Conservation (phyloP, 1,284 basidiomycete species). For the Xerocomus amazonicus region DNA sequence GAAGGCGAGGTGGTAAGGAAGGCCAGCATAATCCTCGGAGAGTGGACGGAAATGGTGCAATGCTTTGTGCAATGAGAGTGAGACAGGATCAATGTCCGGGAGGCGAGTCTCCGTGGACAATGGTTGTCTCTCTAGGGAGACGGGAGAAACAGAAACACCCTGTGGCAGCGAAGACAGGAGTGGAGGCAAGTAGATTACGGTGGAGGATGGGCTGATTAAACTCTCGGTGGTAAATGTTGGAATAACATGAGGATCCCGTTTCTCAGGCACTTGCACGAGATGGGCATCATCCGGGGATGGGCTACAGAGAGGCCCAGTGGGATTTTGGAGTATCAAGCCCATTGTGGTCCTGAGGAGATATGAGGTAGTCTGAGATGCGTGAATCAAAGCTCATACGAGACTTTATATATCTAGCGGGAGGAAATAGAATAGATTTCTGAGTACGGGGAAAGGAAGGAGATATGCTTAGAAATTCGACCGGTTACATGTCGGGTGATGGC, state of each 20-base stretch:
- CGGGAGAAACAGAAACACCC: constrained; percentile 27
- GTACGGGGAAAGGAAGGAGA: background rate
- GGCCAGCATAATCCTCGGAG: constrained; percentile 57
- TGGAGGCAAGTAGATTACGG: constrained; percentile 76
- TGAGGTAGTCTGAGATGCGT: constrained; percentile 1
- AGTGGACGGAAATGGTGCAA: constrained; percentile 73
- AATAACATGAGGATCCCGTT: constrained; percentile 53
- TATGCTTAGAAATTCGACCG: background rate
- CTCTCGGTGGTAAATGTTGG: constrained; percentile 50
- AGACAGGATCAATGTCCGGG: constrained; percentile 79
- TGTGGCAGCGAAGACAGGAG: constrained; percentile 70
- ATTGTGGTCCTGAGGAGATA: constrained; percentile 19
- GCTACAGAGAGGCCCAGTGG: constrained; percentile 14
- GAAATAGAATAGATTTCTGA: background rate
- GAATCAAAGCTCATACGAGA: constrained; percentile 1
- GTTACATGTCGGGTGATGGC: constrained; percentile 2
- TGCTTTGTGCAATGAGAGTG: constrained; percentile 81
- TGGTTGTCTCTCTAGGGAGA: constrained; percentile 36
- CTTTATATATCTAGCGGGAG: constrained; percentile 6
- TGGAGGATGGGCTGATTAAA: constrained; percentile 38
- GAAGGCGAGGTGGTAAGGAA: constrained; percentile 72
- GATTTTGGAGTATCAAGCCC: constrained; percentile 34
- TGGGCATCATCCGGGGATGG: background rate
- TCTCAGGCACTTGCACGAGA: constrained; percentile 2
- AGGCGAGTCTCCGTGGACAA: constrained; percentile 70